These are phyloP conservation scores for Fusarium cyanostomum DNA, from an alignment of 2,329 filamentous ascomycete species.

Conservation along the genomic window DNA sequence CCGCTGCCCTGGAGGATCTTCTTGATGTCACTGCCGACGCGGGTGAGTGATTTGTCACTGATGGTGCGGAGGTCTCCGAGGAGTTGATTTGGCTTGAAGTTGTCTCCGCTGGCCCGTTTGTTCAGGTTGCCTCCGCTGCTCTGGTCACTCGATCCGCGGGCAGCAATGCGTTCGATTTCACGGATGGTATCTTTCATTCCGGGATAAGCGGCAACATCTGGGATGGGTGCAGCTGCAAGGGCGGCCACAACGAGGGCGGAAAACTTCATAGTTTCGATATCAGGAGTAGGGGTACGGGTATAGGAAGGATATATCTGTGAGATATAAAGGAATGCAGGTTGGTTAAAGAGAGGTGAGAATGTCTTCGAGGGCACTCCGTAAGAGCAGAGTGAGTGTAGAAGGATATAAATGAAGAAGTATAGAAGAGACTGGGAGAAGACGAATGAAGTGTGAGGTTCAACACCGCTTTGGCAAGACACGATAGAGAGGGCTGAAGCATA, in stretches of 20 bases:
- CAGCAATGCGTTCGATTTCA: slow-evolving; percentile 33
- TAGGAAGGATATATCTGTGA: neutral
- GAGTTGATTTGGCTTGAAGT: slow-evolving; percentile 39
- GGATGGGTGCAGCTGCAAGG: slow-evolving; percentile 33
- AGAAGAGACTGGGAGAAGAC: slow-evolving; percentile 18
- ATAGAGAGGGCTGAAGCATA: neutral
- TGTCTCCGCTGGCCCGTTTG: slow-evolving; percentile 2
- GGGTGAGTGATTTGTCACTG: slow-evolving; percentile 44
- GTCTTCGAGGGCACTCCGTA: neutral
- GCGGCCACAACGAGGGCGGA: slow-evolving; percentile 32
- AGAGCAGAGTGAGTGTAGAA: slow-evolving; percentile 10
- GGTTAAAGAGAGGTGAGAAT: neutral
- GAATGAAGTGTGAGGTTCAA: slow-evolving; percentile 7
- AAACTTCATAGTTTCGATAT: slow-evolving; percentile 40
- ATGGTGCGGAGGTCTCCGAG: slow-evolving; percentile 53
- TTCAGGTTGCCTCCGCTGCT: neutral
- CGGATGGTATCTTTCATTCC: slow-evolving; percentile 38
- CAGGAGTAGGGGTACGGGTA: neutral
- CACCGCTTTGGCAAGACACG: neutral
- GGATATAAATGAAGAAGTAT: slow-evolving; percentile 2
- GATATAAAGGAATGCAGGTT: slow-evolving; percentile 6
- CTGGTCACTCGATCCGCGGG: slow-evolving; percentile 22
- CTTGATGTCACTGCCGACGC: slow-evolving; percentile 51
- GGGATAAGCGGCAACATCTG: slow-evolving; percentile 29
- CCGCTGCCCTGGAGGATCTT: slow-evolving; percentile 48